A percentile compares a stretch with the other conserved stretches of the same genome.
Conservation (phyloP, 495 filamentous ascomycete genomes). For the Aspergillus steynii region DNA sequence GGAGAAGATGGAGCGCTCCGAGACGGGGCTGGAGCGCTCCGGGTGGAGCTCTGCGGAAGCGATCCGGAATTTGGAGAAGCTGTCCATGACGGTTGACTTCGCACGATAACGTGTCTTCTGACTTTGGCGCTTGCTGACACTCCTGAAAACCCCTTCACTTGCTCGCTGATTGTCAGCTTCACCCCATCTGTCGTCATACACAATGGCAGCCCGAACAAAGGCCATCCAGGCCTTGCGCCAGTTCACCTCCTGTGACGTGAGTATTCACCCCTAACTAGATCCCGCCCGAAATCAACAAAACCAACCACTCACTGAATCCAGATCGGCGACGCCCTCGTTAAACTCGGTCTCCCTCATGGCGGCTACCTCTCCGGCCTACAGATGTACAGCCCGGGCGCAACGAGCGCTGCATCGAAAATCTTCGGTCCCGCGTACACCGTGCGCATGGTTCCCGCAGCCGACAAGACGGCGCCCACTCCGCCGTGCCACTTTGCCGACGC, state of each 20-base stretch:
- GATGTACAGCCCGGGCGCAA: conserved; percentile 56
- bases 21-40: too few species aligned
- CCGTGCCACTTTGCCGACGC: conserved; percentile 37
- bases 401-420: conserved; percentile 53
- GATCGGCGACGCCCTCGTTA: conserved; percentile 37
- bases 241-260: conserved; percentile 29
- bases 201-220: conserved; percentile 19
- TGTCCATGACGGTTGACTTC: too few species aligned
- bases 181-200: not conserved
- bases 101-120: too few species aligned
- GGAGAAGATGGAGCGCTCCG: not conserved
- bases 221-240: conserved; percentile 21
- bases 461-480: conserved; percentile 22
- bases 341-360: conserved; percentile 51
- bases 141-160: too few species aligned
- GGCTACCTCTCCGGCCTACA: conserved; percentile 58
- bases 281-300: not conserved
- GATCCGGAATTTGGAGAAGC: too few species aligned
- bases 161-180: too few species aligned
- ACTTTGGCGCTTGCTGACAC: too few species aligned
- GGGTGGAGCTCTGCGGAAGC: too few species aligned
- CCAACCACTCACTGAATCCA: not conserved
- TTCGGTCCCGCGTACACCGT: conserved; percentile 61
- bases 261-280: not conserved
- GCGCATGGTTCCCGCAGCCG: conserved; percentile 27